A percentile compares a stretch with the other conserved stretches of the same genome.
These are phyloP conservation scores for Hanseniaspora pseudoguilliermondii DNA, from an alignment of 805 yeast species.

Conservation along the genomic window DNA sequence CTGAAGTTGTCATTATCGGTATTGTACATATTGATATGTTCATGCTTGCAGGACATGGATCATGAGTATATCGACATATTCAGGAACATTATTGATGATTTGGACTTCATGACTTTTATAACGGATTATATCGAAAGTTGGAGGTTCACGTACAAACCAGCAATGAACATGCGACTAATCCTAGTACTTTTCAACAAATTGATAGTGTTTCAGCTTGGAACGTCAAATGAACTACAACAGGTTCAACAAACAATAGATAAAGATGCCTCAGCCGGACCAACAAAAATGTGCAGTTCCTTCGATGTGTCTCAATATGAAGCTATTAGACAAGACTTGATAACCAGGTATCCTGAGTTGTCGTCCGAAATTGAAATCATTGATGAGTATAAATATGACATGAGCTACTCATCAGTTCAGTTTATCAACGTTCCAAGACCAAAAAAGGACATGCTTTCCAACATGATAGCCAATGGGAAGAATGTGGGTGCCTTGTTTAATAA, in stretches of 20 bases:
- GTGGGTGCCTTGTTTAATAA: background rate
- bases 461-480: constrained; percentile 12
- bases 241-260: constrained; percentile 34
- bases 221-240: constrained; percentile 17
- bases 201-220: constrained; percentile 53
- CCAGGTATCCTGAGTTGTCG: constrained; percentile 63
- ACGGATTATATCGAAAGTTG: constrained; percentile 47
- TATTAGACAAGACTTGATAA: constrained; percentile 58
- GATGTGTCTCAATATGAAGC: constrained; percentile 58
- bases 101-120: constrained; percentile 34
- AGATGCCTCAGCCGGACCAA: constrained; percentile 26
- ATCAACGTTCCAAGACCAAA: constrained; percentile 46
- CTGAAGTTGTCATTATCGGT: constrained; percentile 14
- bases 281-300: constrained; percentile 25
- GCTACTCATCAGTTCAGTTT: constrained; percentile 46
- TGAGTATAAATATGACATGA: constrained; percentile 33
- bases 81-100: constrained; percentile 19
- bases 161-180: constrained; percentile 44
- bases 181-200: constrained; percentile 42
- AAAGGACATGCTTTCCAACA: constrained; percentile 23
- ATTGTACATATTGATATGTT: constrained; percentile 12
- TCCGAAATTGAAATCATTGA: constrained; percentile 31
- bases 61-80: constrained; percentile 9
- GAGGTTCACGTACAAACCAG: constrained; percentile 41
- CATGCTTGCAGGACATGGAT: background rate